Conservation (phyloP, 805 yeast genomes). For the Cyberlindnera bimundalis region DNA sequence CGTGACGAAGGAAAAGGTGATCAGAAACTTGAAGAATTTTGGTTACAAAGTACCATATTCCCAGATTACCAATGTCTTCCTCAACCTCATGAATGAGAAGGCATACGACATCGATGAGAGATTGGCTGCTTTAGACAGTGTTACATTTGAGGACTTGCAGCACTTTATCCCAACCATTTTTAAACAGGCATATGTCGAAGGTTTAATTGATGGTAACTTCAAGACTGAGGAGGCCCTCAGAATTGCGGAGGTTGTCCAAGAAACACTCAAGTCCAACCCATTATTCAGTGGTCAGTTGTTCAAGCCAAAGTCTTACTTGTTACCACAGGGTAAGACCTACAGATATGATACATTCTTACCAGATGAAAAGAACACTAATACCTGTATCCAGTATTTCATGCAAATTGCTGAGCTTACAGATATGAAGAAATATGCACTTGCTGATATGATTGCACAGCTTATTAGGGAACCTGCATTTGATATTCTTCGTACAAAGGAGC, state of each 20-base stretch:
- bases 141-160: constrained; percentile 47
- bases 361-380: constrained; percentile 73
- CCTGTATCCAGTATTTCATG: constrained; percentile 75
- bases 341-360: constrained; percentile 49
- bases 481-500: constrained; percentile 88
- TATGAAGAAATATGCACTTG: constrained; percentile 41
- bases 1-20: constrained; percentile 58
- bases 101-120: constrained; percentile 66
- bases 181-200: constrained; percentile 62
- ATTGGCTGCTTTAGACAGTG: constrained; percentile 41
- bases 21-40: constrained; percentile 63
- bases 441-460: constrained; percentile 69
- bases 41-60: constrained; percentile 73
- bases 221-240: constrained; percentile 49
- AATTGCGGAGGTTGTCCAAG: constrained; percentile 42
- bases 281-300: constrained; percentile 43
- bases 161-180: constrained; percentile 50
- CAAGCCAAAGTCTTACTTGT: constrained; percentile 38
- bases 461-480: constrained; percentile 86
- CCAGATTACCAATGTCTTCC: constrained; percentile 64
- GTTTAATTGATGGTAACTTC: constrained; percentile 76
- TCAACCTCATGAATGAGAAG: constrained; percentile 66
- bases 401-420: constrained; percentile 59
- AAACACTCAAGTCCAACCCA: constrained; percentile 35
- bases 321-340: constrained; percentile 38